These are phyloP conservation scores for Esteya vermicola DNA, from an alignment of 2,329 filamentous ascomycete genomes.

Conservation along the genomic window DNA sequence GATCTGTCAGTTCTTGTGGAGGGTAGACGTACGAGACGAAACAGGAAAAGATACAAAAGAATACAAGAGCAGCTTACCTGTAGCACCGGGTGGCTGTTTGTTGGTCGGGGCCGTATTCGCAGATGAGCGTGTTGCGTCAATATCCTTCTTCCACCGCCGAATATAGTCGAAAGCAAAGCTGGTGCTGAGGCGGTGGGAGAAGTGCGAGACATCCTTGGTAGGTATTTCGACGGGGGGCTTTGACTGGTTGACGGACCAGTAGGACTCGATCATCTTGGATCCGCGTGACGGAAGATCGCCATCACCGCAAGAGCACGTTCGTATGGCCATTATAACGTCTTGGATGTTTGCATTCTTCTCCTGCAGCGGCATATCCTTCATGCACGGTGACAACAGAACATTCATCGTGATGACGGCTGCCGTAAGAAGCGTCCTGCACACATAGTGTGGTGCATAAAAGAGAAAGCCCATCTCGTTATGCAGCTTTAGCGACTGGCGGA, in stretches of 20 bases:
- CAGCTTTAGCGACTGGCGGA: constrained; percentile 27
- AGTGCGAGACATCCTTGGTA: constrained; percentile 22
- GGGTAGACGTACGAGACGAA: too few relatives aligned
- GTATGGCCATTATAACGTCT: constrained; percentile 20
- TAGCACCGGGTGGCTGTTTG: constrained; percentile 3
- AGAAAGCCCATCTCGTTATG: constrained; percentile 26
- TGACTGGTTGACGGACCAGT: constrained; percentile 25
- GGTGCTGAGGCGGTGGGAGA: constrained; percentile 31
- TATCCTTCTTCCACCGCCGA: constrained; percentile 26
- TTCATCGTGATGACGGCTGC: constrained; percentile 31
- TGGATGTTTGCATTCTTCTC: constrained; percentile 17
- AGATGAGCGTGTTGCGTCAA: constrained; percentile 23
- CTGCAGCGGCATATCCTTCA: constrained; percentile 16
- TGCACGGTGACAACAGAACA: constrained; percentile 29
- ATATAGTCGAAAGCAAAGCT: constrained; percentile 37
- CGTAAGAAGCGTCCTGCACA: constrained; percentile 30
- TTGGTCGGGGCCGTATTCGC: constrained; percentile 11
- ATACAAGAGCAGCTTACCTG: too few relatives aligned
- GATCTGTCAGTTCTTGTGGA: background rate
- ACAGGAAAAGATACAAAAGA: background rate
- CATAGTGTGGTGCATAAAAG: constrained; percentile 32
- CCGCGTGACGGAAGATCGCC: constrained; percentile 32
- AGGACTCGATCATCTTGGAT: constrained; percentile 32
- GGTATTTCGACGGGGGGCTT: constrained; percentile 23
- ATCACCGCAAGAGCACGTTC: constrained; percentile 30